A percentile compares a stretch with the other conserved stretches of the same genome.
Evolutionary conservation across 2,329 filamentous ascomycete species (phyloP).

Genomic region (Penicillium janthinellum): DNA sequence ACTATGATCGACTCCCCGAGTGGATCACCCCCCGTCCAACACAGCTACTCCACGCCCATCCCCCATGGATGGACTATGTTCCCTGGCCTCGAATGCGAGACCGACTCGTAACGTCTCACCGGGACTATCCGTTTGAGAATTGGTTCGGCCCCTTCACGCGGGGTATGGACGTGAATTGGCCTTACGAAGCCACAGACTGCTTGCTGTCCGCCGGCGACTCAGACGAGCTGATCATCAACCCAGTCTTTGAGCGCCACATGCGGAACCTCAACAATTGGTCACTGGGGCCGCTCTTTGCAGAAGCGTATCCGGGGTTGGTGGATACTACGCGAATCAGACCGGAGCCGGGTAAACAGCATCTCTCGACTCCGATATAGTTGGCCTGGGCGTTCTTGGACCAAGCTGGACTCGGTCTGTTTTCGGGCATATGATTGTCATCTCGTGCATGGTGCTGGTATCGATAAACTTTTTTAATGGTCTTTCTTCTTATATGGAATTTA

Average conservation of each 20-base stretch:
- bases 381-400: background rate
- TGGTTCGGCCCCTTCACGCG: slow-evolving; percentile 83
- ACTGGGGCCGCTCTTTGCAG: slow-evolving; percentile 68
- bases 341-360: slow-evolving; percentile 2
- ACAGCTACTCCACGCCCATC: slow-evolving; percentile 70
- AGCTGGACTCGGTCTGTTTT: slow-evolving; percentile 3
- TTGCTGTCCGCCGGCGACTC: slow-evolving; percentile 57
- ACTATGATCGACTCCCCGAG: slow-evolving; percentile 74
- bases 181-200: slow-evolving; percentile 72
- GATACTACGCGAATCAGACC: slow-evolving; percentile 43
- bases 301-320: slow-evolving; percentile 62
- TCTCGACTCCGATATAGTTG: background rate
- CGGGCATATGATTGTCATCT: background rate
- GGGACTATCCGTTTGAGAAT: slow-evolving; percentile 69
- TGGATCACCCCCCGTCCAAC: slow-evolving; percentile 69
- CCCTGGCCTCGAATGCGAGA: slow-evolving; percentile 80
- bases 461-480: background rate
- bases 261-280: slow-evolving; percentile 78
- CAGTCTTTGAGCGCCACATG: slow-evolving; percentile 81
- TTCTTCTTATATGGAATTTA: background rate
- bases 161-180: slow-evolving; percentile 79
- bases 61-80: slow-evolving; percentile 79
- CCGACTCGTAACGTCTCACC: slow-evolving; percentile 57
- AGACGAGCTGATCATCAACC: slow-evolving; percentile 77
- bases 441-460: background rate